Evolutionary conservation across 2,329 filamentous ascomycete genomes (phyloP), one percentile per base, ranked within the genome.

Genomic region (Pseudonectria foliicola): DNA sequence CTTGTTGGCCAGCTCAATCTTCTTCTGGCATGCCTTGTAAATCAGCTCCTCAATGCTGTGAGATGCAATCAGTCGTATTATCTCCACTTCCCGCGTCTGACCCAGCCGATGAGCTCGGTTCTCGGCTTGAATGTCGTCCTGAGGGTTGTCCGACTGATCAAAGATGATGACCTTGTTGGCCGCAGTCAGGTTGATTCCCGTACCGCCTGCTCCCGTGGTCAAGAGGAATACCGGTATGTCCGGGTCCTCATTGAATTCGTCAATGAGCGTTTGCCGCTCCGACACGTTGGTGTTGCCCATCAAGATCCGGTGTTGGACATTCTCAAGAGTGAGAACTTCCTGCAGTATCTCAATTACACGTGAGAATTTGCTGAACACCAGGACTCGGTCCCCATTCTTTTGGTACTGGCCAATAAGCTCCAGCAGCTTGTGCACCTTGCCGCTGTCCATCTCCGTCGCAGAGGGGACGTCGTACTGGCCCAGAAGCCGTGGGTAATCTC

Each of bases 121-220:
- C 67, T 96, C 92, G 0, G 92, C 92, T 59, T 98, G 92, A n/a
- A 95, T 80, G 55, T 98, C 92, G 49, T 96, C 90, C 56, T 98
- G 92, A 0, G 92, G 92, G 50, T 98, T 98, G 65, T 95, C 95
- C n/a, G 82, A 86, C 44, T 85, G 84, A 61, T 98, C 92, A 57
- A 96, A 95, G 53, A 98, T 92, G 61, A 98, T 78, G 49, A 98
- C 90, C 63, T 95, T 96, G 67, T 96, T 96, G 4, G 92, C 92
- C 25, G 84, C 85, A 7, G 90, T 92, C 35, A 98, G 66, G 60
- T 98, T 98, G 66, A 98, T 93, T 27, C 92, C 92, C 0, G 90
- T 92, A n/a, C 92, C 92, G 34, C 92, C 92, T 1, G 90, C 89
- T 40, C 88, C 90, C 0, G 92, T 98, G 1, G 85, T 92, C 6